Conservation (phyloP, 257 asterid genomes). For the Agastache rugosa region DNA sequence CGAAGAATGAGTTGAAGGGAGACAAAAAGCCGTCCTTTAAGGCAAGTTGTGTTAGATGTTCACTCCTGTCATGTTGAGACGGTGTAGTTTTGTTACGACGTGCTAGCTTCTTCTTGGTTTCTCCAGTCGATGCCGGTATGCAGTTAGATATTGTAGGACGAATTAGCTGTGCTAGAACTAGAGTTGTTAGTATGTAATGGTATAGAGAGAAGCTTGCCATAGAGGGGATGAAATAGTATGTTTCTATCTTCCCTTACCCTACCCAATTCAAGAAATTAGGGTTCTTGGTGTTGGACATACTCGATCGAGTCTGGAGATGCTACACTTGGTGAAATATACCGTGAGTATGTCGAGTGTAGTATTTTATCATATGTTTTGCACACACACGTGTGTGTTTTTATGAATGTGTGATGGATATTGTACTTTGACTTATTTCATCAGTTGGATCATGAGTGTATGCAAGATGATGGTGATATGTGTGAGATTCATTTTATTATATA, state of each 20-base stretch:
- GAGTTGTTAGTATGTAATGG: constrained; percentile 7
- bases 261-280: neutral
- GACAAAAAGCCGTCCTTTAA: neutral
- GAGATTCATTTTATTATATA: neutral
- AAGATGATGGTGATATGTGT: neutral
- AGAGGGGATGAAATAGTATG: constrained; percentile 12
- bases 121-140: neutral
- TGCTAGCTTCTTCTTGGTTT: constrained; percentile 1
- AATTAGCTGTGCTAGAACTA: neutral
- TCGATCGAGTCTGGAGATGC: neutral
- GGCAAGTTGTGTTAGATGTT: neutral
- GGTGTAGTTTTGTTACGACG: neutral
- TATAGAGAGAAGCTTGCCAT: constrained; percentile 14
- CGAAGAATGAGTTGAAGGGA: neutral
- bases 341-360: neutral
- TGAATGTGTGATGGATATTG: neutral
- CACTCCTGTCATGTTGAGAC: neutral
- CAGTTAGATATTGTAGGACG: constrained; percentile 14
- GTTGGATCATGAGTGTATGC: neutral
- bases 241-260: neutral
- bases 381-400: neutral
- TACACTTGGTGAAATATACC: neutral
- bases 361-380: neutral
- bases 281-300: neutral
- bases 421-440: neutral